Conservation (phyloP, 2,329 filamentous ascomycete species). For the Ascosphaera aggregata region DNA sequence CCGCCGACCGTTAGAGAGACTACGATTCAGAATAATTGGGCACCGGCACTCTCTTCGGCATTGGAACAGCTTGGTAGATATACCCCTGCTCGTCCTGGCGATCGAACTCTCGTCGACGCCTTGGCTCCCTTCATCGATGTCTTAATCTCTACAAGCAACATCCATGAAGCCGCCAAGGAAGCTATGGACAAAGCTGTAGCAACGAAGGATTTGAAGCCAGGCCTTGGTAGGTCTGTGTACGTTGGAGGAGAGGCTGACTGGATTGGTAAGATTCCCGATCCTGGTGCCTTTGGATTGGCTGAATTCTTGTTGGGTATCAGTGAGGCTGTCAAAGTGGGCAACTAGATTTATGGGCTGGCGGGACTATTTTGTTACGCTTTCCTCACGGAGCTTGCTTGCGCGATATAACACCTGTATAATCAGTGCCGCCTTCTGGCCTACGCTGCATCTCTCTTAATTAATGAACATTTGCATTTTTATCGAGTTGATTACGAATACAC, state of each 20-base stretch:
- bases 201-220: slow-evolving; percentile 84
- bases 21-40: slow-evolving; percentile 25
- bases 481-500: too few species aligned
- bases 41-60: slow-evolving; percentile 46
- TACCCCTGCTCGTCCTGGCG: slow-evolving; percentile 72
- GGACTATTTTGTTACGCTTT: slow-evolving; percentile 13
- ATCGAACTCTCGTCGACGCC: slow-evolving; percentile 77
- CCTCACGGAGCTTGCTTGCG: too few species aligned
- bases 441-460: too few species aligned
- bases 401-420: too few species aligned
- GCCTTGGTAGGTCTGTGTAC: slow-evolving; percentile 62
- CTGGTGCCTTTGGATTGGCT: slow-evolving; percentile 55
- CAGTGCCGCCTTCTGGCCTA: too few species aligned
- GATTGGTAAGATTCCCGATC: slow-evolving; percentile 52
- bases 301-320: slow-evolving; percentile 64
- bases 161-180: slow-evolving; percentile 51
- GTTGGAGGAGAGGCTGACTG: slow-evolving; percentile 41
- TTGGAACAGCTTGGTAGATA: slow-evolving; percentile 52
- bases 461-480: too few species aligned
- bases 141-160: slow-evolving; percentile 38
- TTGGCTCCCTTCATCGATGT: slow-evolving; percentile 66
- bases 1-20: slow-evolving; percentile 22
- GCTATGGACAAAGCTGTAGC: slow-evolving; percentile 52
- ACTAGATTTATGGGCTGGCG: slow-evolving; percentile 8
- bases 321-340: slow-evolving; percentile 17